These are phyloP conservation scores for Carex pumila DNA, from an alignment of 176 grass and related monocot genomes.

Conservation along the genomic window DNA sequence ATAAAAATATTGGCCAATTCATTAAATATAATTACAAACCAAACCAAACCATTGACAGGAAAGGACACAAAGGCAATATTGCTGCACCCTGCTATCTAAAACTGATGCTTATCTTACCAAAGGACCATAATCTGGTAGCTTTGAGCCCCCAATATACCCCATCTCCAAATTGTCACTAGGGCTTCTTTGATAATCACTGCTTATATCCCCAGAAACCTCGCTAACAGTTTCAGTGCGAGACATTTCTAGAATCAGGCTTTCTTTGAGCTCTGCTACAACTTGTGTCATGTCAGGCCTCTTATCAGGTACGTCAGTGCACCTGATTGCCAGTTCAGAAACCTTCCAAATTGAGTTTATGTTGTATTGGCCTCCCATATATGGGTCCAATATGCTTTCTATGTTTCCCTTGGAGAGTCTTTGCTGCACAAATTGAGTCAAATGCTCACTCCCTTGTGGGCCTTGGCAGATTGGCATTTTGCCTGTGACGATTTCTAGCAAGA, in stretches of 20 bases:
- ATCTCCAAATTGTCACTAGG: no score
- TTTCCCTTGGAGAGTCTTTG: slow-evolving; percentile 25
- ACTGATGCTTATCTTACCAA: no score
- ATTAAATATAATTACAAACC: no score
- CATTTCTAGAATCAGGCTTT: slow-evolving; percentile 13
- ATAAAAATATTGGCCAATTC: no score
- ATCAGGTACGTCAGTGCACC: slow-evolving; percentile 5
- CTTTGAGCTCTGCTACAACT: slow-evolving; percentile 9
- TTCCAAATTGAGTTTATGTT: slow-evolving; percentile 36
- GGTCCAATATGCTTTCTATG: slow-evolving; percentile 26
- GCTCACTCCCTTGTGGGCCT: background rate
- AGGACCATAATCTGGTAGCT: no score
- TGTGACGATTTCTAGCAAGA: slow-evolving; percentile 41
- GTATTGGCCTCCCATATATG: slow-evolving; percentile 5
- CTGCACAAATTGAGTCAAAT: slow-evolving; percentile 15
- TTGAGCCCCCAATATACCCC: no score
- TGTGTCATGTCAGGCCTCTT: slow-evolving; percentile 20
- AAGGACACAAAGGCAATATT: no score
- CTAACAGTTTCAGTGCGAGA: background rate
- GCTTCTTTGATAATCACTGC: no score
- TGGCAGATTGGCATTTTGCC: background rate
- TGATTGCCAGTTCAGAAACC: slow-evolving; percentile 25
- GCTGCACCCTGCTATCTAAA: no score
- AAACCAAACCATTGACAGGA: no score
- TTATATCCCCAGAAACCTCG: background rate